phyloP scores from a whole-genome alignment of 306 rosid species.

The Purshia tridentata region DNA sequence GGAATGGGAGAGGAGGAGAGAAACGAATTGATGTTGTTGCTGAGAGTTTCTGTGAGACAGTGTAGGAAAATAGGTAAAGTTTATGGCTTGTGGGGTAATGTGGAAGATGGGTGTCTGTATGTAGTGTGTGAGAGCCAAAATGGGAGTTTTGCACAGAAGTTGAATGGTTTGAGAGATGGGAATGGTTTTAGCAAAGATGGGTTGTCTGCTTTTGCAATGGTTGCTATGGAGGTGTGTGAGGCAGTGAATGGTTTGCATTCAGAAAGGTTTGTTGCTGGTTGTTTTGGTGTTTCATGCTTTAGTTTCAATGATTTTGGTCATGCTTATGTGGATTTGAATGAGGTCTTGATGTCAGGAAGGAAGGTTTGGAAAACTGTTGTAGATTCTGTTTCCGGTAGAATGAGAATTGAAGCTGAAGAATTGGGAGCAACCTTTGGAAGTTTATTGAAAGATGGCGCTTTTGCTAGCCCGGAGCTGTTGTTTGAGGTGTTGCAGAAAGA shows the following conservation, averaged over 20 bases:
- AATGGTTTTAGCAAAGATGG: slow-evolving; percentile 37
- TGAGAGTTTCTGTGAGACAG: slow-evolving; percentile 49
- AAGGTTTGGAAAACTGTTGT: slow-evolving; percentile 29
- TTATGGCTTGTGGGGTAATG: slow-evolving; percentile 81
- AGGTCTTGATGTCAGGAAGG: slow-evolving; percentile 57
- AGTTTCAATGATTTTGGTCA: slow-evolving; percentile 57
- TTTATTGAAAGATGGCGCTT: slow-evolving; percentile 36
- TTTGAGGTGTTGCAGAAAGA: slow-evolving; percentile 48
- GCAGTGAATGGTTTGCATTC: slow-evolving; percentile 58
- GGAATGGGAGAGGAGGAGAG: slow-evolving; percentile 59
- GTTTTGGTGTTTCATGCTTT: slow-evolving; percentile 58
- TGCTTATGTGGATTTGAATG: slow-evolving; percentile 58
- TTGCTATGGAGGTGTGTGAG: slow-evolving; percentile 57
- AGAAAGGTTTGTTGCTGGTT: slow-evolving; percentile 60
- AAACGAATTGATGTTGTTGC: slow-evolving; percentile 51
- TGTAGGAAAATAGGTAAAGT: slow-evolving; percentile 45
- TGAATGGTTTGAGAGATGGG: slow-evolving; percentile 30
- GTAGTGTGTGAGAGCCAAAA: slow-evolving; percentile 54
- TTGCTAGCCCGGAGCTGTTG: slow-evolving; percentile 67
- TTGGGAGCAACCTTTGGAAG: slow-evolving; percentile 32
- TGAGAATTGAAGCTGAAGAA: slow-evolving; percentile 13
- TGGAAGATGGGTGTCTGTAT: slow-evolving; percentile 53
- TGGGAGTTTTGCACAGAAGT: slow-evolving; percentile 38
- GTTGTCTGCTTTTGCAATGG: slow-evolving; percentile 42
- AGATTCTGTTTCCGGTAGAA: slow-evolving; percentile 32